phyloP scores from a whole-genome alignment of 805 yeast species.

The Pichia phayaonensis region DNA sequence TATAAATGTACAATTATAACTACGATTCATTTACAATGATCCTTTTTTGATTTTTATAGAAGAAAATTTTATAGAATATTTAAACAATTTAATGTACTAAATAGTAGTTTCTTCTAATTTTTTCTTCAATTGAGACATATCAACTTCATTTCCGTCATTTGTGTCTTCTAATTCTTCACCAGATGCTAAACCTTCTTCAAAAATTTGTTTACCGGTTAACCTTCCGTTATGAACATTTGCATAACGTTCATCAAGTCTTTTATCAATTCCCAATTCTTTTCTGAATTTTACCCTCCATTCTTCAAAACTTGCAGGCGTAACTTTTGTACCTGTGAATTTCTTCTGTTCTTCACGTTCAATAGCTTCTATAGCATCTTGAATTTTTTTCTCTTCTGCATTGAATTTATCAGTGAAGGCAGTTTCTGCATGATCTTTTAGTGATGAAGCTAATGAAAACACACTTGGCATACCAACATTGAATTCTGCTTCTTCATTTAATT shows the following conservation, averaged over 20 bases:
- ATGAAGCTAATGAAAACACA: constrained; percentile 69
- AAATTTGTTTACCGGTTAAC: constrained; percentile 81
- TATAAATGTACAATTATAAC: not conserved
- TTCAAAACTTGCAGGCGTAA: constrained; percentile 65
- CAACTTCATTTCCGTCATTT: constrained; percentile 23
- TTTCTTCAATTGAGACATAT: constrained; percentile 11
- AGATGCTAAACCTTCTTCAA: constrained; percentile 81
- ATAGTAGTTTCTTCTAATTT: constrained; percentile 11
- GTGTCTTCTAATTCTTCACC: constrained; percentile 45
- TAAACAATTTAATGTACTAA: not conserved
- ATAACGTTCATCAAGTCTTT: constrained; percentile 44
- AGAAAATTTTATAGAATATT: not conserved
- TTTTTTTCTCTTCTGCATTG: constrained; percentile 41
- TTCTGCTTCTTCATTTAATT: constrained; percentile 53
- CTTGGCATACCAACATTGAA: constrained; percentile 89
- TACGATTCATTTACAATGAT: not conserved
- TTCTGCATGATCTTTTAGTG: constrained; percentile 79
- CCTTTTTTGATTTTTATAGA: not conserved
- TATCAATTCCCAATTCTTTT: constrained; percentile 63
- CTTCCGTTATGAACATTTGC: constrained; percentile 62
- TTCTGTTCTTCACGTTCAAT: constrained; percentile 80
- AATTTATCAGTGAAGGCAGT: constrained; percentile 52
- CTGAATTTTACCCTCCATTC: constrained; percentile 72
- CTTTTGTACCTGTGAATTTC: constrained; percentile 86
- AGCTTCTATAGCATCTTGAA: constrained; percentile 50